These are phyloP conservation scores for Citrus hindsii DNA, from an alignment of 345 rosid species.

Conservation along the genomic window DNA sequence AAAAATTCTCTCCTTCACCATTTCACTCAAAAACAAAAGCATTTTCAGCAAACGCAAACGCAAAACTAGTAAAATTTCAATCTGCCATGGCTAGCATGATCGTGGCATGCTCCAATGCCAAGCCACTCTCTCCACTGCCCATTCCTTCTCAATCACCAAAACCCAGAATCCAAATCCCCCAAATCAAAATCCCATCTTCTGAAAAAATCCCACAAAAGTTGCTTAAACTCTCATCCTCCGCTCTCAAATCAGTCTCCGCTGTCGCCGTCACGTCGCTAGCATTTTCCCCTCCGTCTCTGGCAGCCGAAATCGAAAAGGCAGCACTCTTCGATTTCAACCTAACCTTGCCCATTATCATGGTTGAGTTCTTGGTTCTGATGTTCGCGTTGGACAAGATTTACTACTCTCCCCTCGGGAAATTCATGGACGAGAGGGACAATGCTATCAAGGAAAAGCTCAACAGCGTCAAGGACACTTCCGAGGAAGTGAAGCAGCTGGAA, in stretches of 20 bases:
- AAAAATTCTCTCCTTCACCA: not conserved
- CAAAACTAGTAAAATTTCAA: too few relatives aligned
- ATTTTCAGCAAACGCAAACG: not conserved
- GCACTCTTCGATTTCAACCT: slow-evolving; percentile 92
- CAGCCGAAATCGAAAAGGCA: slow-evolving; percentile 81
- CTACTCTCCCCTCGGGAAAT: slow-evolving; percentile 79
- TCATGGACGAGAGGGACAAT: slow-evolving; percentile 84
- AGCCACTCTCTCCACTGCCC: slow-evolving; percentile 25
- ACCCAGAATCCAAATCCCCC: slow-evolving; percentile 36
- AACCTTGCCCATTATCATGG: slow-evolving; percentile 85
- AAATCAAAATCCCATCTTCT: slow-evolving; percentile 25
- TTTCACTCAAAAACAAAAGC: slow-evolving; percentile 5
- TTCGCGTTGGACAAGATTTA: slow-evolving; percentile 78
- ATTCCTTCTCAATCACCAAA: slow-evolving; percentile 31
- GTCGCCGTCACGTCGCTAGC: slow-evolving; percentile 42
- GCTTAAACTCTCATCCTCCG: slow-evolving; percentile 28
- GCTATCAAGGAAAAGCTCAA: slow-evolving; percentile 74
- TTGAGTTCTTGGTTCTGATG: slow-evolving; percentile 78
- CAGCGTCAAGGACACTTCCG: slow-evolving; percentile 74
- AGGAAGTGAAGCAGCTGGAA: slow-evolving; percentile 82
- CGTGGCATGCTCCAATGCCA: slow-evolving; percentile 61
- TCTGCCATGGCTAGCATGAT: slow-evolving; percentile 72
- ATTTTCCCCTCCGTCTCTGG: slow-evolving; percentile 71
- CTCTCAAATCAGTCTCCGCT: slow-evolving; percentile 62
- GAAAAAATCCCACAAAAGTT: slow-evolving; percentile 29